phyloP scores from a whole-genome alignment of 495 filamentous ascomycete species.

The Xylaria castorea region DNA sequence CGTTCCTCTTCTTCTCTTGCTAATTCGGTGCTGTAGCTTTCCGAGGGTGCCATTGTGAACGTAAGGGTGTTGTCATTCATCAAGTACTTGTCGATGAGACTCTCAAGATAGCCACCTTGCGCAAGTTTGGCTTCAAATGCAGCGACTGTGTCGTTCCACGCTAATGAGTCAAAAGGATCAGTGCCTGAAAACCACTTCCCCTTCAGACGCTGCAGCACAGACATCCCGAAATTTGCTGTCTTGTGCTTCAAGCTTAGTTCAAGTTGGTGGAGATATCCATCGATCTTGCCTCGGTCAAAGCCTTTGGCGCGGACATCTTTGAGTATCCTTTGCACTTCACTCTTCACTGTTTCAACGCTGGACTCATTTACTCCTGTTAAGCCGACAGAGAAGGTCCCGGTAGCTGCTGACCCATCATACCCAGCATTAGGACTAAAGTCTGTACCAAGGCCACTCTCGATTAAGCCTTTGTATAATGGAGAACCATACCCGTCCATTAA shows the following conservation, averaged over 20 bases:
- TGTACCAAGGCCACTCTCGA: constrained; percentile 88
- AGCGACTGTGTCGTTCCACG: constrained; percentile 85
- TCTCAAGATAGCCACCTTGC: constrained; percentile 79
- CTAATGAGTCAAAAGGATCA: constrained; percentile 87
- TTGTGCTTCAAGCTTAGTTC: constrained; percentile 93
- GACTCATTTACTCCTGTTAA: constrained; percentile 82
- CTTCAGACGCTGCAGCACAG: constrained; percentile 83
- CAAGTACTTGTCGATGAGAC: constrained; percentile 86
- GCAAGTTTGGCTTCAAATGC: constrained; percentile 77
- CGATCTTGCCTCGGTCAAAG: constrained; percentile 87
- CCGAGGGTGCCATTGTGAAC: constrained; percentile 92
- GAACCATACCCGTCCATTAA: constrained; percentile 94
- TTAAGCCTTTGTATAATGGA: constrained; percentile 86
- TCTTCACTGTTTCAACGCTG: constrained; percentile 77
- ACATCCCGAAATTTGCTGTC: constrained; percentile 91
- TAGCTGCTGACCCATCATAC: constrained; percentile 77
- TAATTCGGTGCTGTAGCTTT: constrained; percentile 73
- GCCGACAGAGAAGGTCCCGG: constrained; percentile 86
- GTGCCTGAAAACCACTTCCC: constrained; percentile 94
- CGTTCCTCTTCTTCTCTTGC: constrained; percentile 77
- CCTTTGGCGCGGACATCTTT: constrained; percentile 69
- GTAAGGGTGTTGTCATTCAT: constrained; percentile 84
- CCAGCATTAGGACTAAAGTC: constrained; percentile 96
- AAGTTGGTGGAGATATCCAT: constrained; percentile 90
- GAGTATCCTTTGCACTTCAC: constrained; percentile 72